phyloP scores from a whole-genome alignment of 129 eudicot genomes.

The Kitagawia praeruptora region DNA sequence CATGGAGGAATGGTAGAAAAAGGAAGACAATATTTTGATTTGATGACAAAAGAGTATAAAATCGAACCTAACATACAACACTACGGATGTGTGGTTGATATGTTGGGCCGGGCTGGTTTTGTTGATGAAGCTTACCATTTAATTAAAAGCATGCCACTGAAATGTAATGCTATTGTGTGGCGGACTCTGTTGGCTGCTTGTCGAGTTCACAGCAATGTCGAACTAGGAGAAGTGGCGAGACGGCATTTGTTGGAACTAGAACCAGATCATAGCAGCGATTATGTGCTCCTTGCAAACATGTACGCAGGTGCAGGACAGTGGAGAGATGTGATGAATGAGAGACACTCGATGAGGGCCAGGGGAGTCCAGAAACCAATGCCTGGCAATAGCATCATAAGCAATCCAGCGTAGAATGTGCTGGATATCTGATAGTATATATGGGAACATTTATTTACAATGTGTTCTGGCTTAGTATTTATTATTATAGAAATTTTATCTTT shows the following conservation, averaged over 20 bases:
- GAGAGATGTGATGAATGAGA: conserved; percentile 31
- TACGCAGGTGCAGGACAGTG: conserved; percentile 46
- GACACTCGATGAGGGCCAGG: conserved; percentile 28
- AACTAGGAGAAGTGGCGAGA: conserved; percentile 38
- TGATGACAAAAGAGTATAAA: conserved; percentile 22
- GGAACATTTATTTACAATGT: too few species aligned
- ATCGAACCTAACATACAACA: conserved; percentile 39
- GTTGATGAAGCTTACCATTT: conserved; percentile 36
- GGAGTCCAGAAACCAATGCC: conserved; percentile 40
- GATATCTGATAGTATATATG: too few species aligned
- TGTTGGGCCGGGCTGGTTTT: conserved; percentile 44
- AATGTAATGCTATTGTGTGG: conserved; percentile 45
- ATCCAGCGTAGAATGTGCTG: too few species aligned
- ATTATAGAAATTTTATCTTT: too few species aligned
- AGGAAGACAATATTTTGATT: conserved; percentile 29
- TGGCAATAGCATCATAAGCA: conserved; percentile 32
- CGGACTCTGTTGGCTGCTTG: conserved; percentile 48
- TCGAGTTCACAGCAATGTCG: conserved; percentile 27
- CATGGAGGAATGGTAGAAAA: conserved; percentile 51
- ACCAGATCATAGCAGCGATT: conserved; percentile 47
- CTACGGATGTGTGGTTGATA: conserved; percentile 52
- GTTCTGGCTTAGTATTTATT: too few species aligned
- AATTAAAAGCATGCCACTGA: conserved; percentile 33
- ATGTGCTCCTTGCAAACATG: conserved; percentile 42
- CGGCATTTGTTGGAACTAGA: conserved; percentile 36